Evolutionary conservation across 257 asterid genomes (phyloP).

Genomic region (Phtheirospermum japonicum): DNA sequence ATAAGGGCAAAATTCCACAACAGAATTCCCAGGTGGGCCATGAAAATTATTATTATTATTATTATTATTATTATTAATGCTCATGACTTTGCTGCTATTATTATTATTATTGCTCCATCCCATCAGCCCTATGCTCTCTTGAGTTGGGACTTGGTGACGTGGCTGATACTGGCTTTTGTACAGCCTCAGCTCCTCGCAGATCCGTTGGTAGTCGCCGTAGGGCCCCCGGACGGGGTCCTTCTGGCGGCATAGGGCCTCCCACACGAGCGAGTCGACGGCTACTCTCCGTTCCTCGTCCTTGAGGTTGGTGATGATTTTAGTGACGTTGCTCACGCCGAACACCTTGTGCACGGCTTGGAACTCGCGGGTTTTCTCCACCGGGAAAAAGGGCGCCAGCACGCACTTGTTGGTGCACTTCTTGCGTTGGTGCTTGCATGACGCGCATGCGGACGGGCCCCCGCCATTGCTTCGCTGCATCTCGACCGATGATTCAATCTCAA

Average conservation of each 20-base stretch:
- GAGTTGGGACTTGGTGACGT: conserved; percentile 28
- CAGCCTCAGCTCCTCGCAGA: conserved; percentile 55
- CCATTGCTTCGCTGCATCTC: conserved; percentile 39
- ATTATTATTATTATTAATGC: background rate
- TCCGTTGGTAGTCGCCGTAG: conserved; percentile 52
- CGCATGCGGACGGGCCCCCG: conserved; percentile 54
- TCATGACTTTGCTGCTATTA: background rate
- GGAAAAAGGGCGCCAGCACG: conserved; percentile 68
- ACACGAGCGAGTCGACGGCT: conserved; percentile 66
- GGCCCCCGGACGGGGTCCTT: conserved; percentile 67
- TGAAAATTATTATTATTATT: conserved; percentile 28
- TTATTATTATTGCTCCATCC: conserved; percentile 42
- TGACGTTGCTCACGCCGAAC: conserved; percentile 78
- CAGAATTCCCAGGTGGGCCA: conserved; percentile 32
- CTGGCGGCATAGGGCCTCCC: conserved; percentile 79
- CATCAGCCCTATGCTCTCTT: conserved; percentile 34
- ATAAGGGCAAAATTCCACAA: conserved; percentile 37
- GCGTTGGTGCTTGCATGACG: conserved; percentile 96
- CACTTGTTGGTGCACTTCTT: conserved; percentile 81
- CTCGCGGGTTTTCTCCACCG: conserved; percentile 46
- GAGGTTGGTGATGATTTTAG: conserved; percentile 46
- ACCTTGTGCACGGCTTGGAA: conserved; percentile 78
- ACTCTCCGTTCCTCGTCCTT: conserved; percentile 48
- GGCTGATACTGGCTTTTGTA: conserved; percentile 49
- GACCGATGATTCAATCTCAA: background rate